Conservation (phyloP, 2,329 filamentous ascomycete species). For the Ophiostoma piceae region DNA sequence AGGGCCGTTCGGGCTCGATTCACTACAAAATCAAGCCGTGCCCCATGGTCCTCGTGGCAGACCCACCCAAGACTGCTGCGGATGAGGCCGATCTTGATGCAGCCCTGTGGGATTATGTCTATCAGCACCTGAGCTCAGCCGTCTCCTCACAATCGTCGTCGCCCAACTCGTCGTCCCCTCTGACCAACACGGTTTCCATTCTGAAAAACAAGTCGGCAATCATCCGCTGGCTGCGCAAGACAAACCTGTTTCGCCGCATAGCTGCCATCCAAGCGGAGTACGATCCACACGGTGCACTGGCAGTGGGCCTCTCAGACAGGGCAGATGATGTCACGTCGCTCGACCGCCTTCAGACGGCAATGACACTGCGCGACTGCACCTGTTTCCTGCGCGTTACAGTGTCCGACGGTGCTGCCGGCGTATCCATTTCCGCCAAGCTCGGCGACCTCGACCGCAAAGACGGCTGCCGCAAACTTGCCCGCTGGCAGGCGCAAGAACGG, state of each 20-base stretch:
- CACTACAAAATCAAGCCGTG: conserved; percentile 27
- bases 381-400: conserved; percentile 58
- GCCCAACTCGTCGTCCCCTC: conserved; percentile 25
- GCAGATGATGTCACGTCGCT: conserved; percentile 30
- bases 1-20: neutral
- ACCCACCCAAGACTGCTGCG: conserved; percentile 12
- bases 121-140: conserved; percentile 37
- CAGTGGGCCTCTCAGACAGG: neutral
- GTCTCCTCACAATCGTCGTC: conserved; percentile 30
- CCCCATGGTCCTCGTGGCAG: conserved; percentile 26
- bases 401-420: conserved; percentile 44
- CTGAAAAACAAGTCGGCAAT: conserved; percentile 33
- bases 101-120: conserved; percentile 29
- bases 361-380: conserved; percentile 77
- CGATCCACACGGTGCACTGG: conserved; percentile 29
- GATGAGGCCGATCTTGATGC: conserved; percentile 19
- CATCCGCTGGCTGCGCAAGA: conserved; percentile 37
- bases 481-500: conserved; percentile 62
- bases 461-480: conserved; percentile 56
- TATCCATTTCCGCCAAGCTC: conserved; percentile 52
- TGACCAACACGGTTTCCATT: neutral
- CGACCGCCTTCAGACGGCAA: conserved; percentile 58
- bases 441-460: conserved; percentile 77
- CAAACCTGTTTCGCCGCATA: conserved; percentile 42
- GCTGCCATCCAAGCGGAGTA: conserved; percentile 34